Conservation (phyloP, 1,139 yeast genomes). For the Kurtzmaniella natalensis region DNA sequence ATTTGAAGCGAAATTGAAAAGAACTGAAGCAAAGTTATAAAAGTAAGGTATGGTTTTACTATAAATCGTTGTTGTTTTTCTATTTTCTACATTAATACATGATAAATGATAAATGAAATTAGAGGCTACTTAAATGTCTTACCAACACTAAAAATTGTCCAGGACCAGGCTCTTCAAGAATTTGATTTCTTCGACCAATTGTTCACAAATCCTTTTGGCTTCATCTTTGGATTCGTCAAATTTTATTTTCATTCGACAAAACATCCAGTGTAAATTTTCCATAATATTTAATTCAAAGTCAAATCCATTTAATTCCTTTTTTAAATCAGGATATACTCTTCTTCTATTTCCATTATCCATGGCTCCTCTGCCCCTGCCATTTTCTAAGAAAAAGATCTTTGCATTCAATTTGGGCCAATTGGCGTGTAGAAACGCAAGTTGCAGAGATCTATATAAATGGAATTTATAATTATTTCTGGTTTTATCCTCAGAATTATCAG, state of each 20-base stretch:
- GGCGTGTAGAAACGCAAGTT: conserved; percentile 32
- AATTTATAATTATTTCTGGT: conserved; percentile 23
- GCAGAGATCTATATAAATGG: conserved; percentile 26
- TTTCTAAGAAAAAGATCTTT: conserved; percentile 21
- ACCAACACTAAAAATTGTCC: conserved; percentile 2
- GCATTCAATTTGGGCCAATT: conserved; percentile 35
- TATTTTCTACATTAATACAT: neutral
- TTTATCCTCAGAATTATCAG: conserved; percentile 18
- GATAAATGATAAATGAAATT: neutral
- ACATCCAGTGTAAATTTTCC: conserved; percentile 25
- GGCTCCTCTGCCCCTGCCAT: conserved; percentile 27
- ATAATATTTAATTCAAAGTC: conserved; percentile 28
- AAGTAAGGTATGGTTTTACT: too few relatives aligned
- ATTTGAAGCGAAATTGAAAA: conserved; percentile 10
- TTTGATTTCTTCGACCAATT: neutral
- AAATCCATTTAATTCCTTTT: conserved; percentile 21
- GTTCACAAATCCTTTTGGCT: neutral
- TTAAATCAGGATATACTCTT: conserved; percentile 26
- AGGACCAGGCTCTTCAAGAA: neutral
- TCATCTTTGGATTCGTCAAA: conserved; percentile 7
- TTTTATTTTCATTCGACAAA: conserved; percentile 21
- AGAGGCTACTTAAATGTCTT: too few relatives aligned
- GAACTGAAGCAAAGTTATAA: conserved; percentile 3
- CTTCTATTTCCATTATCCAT: conserved; percentile 16
- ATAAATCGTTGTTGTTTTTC: too few relatives aligned